phyloP scores from a whole-genome alignment of 1,139 yeast genomes.

The Geotrichum candidum region DNA sequence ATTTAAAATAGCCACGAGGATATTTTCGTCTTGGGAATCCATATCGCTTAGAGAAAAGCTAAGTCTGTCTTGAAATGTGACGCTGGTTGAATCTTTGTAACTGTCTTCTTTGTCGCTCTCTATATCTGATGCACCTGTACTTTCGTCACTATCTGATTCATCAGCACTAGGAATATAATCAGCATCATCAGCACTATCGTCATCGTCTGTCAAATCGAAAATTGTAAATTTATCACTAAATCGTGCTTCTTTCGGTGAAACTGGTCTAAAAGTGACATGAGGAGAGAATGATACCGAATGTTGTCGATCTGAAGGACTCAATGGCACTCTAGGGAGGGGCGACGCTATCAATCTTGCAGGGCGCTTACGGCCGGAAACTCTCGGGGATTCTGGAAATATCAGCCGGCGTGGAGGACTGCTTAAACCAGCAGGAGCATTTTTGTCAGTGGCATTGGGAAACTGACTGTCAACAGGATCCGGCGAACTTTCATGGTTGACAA shows the following conservation, averaged over 20 bases:
- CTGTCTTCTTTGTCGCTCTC: neutral
- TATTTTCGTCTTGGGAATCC: slow-evolving; percentile 5
- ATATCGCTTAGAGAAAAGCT: slow-evolving; percentile 7
- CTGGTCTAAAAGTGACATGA: neutral
- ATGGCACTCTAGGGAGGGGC: neutral
- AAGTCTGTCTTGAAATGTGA: slow-evolving; percentile 5
- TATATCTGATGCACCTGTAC: neutral
- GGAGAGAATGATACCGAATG: neutral
- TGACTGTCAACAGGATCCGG: neutral
- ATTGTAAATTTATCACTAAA: neutral
- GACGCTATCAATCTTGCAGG: neutral
- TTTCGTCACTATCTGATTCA: neutral
- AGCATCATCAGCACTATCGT: slow-evolving; percentile 1
- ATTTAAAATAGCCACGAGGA: neutral
- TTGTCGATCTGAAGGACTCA: neutral
- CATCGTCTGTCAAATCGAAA: neutral
- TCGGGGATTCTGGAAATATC: neutral
- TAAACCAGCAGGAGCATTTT: neutral
- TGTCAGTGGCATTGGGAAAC: neutral
- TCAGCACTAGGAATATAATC: slow-evolving; percentile 1
- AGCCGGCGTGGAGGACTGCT: neutral
- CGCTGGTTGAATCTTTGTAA: slow-evolving; percentile 2
- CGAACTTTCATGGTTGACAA: neutral
- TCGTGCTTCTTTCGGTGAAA: neutral
- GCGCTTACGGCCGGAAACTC: neutral